Base-by-base conservation (phyloP, 2,329 filamentous ascomycete species). In the Aspergillus sp. region DNA sequence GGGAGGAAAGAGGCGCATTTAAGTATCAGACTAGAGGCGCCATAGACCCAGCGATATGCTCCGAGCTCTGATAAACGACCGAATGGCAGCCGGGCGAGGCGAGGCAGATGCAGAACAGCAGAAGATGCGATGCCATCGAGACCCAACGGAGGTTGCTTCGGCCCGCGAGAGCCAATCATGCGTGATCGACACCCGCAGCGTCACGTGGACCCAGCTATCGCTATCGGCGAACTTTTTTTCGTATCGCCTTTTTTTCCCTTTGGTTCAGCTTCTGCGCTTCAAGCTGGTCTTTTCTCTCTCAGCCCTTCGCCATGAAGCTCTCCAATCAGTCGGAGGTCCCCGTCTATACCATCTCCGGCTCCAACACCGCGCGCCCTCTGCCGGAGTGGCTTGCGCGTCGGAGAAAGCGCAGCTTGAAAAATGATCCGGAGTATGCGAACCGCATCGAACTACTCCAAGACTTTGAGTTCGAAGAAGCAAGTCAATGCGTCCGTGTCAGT, bases 391-490 rank as follows among this genome's bases (percentile, higher is more conserved):
- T 99, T 62, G 90, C 92, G 36, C 86, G 92, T 66, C 89, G 92
- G 70, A 85, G 94, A 74, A 98, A 97, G 82, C 86, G 91, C 74
- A 96, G 91, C 73, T 81, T 97, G 68, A 98, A 98, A 78, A 88
- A 94, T 67, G 94, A 98, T 73, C 84, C 90, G 62, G 94, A 97
- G 74, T 98, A 94, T 78, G 89, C 93, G 65, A 97, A 92, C 76
- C 90, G 95, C 66, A 89, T 99, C 69, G 95, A 99, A 77, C 83
- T 99, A 59, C 85, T 99, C 39, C 95, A 99, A 72, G 95, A 99
- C 74, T 99, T 99, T 76, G 93, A 96, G 73, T 98, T 99, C 71
- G 93, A 97, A 71, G 93, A 97, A 78, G 94, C 96, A 43, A 97
- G 92, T 73, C 87, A 89, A 67, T 97, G 94, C 74, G 87, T 99